Conservation (phyloP, 2,329 filamentous ascomycete species). For the Talaromyces sp. region DNA sequence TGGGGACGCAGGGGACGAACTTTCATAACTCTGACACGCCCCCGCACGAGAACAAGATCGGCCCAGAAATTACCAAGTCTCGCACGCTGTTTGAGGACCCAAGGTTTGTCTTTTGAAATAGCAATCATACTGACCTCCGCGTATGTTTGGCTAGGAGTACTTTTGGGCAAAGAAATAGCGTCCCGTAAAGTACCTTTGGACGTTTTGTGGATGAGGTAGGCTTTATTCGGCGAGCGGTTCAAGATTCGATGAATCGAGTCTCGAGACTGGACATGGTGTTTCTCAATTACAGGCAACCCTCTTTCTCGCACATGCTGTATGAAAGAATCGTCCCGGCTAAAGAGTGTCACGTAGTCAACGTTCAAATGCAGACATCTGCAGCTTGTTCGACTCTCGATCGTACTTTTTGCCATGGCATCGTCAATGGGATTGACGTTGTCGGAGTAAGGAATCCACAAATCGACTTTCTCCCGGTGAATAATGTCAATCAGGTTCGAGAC, state of each 20-base stretch:
- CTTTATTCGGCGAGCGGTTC: slow-evolving; percentile 41
- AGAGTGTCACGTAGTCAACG: slow-evolving; percentile 52
- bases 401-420: slow-evolving; percentile 64
- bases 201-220: slow-evolving; percentile 62
- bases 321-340: slow-evolving; percentile 68
- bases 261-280: slow-evolving; percentile 53
- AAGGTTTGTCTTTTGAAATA: slow-evolving; percentile 57
- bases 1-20: slow-evolving; percentile 64
- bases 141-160: slow-evolving; percentile 54
- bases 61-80: slow-evolving; percentile 68
- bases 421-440: slow-evolving; percentile 65
- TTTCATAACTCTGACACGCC: slow-evolving; percentile 64
- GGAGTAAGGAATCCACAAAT: slow-evolving; percentile 73
- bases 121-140: slow-evolving; percentile 55
- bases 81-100: slow-evolving; percentile 69
- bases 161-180: slow-evolving; percentile 59
- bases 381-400: slow-evolving; percentile 56
- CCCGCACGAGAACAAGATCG: slow-evolving; percentile 66
- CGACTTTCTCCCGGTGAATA: slow-evolving; percentile 59
- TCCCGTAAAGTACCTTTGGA: slow-evolving; percentile 62
- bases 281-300: slow-evolving; percentile 56
- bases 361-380: slow-evolving; percentile 67
- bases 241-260: slow-evolving; percentile 57
- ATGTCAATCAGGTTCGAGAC: slow-evolving; percentile 58
- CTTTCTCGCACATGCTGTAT: slow-evolving; percentile 57